Evolutionary conservation across 1,284 basidiomycete species (phyloP), one percentile per base, ranked within the genome.

Genomic region (Ustilago hordei): DNA sequence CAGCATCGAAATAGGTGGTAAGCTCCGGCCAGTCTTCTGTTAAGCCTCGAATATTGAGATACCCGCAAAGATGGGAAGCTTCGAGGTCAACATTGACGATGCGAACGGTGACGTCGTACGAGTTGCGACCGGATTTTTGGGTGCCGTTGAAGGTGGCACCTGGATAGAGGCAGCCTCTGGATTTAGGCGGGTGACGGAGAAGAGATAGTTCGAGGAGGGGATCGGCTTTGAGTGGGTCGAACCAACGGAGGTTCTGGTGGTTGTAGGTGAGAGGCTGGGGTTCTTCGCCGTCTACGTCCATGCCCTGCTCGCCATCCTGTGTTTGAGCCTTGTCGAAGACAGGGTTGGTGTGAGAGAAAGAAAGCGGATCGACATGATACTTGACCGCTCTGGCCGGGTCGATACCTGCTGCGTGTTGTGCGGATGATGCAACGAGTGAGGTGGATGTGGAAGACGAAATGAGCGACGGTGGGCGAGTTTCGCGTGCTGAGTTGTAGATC

Each of bases 1-100:
- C 85, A 19, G 82, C 81, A 36, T 85, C 83, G 41, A 86, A 86
- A 62, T 81, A 86, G 4, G 85, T 86, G 13, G 82, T 85, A 31
- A 86, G 68, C 62, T 84, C 83, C 0, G 85, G 85, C 80, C 83
- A 86, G 64, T 86, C 83, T 53, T 83, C 80, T 4, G 85, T 85
- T 13, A 85, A 69, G 3, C 84, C 85, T 13, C 79, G 71, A 45
- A 86, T 86, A 59, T 85, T 83, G 62, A 86, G 80, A 47, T 83
- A 85, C 47, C 85, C 85, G 35, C 82, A 81, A 12, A 85, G 70
- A 45, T 78, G 78, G 9, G 82, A 84, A 1, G 80, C 68, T 43
- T 69, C 66, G 28, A 85, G 61, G 55, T 85, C 84, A 15, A 85
- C 81, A 48, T 85, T 81, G 52, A 84, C 77, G 19, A 85, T 80